A percentile compares a stretch with the other conserved stretches of the same genome.
phyloP scores from a whole-genome alignment of 164 flowering plant genomes.

The Platanus orientalis region DNA sequence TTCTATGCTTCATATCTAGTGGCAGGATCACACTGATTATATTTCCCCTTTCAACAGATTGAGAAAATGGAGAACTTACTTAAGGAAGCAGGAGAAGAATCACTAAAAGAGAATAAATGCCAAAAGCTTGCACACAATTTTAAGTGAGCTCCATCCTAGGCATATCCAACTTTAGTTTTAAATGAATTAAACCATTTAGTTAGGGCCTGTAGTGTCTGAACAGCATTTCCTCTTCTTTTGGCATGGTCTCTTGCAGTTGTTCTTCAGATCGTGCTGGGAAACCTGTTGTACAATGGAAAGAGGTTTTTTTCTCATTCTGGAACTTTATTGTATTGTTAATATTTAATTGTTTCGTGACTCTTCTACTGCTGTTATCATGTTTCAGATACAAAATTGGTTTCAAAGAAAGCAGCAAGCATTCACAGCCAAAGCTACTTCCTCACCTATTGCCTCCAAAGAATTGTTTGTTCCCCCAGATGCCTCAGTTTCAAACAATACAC shows the following conservation, averaged over 20 bases:
- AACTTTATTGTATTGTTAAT: not conserved
- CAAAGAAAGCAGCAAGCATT: conserved; percentile 25
- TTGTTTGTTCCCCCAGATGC: conserved; percentile 19
- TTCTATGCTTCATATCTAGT: not conserved
- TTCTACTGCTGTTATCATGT: conserved; percentile 3
- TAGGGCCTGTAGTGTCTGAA: conserved; percentile 1
- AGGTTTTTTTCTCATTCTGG: conserved; percentile 32
- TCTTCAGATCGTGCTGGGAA: conserved; percentile 63
- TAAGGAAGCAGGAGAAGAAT: conserved; percentile 25
- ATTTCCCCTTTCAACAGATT: conserved; percentile 24
- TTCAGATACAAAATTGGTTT: conserved; percentile 62
- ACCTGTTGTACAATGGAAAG: conserved; percentile 52
- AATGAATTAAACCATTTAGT: not conserved
- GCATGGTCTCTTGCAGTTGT: conserved; percentile 31
- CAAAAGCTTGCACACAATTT: conserved; percentile 47
- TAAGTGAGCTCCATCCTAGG: conserved; percentile 34
- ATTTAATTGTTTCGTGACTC: not conserved
- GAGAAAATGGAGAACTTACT: conserved; percentile 54
- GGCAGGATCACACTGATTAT: not conserved
- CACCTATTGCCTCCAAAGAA: conserved; percentile 19
- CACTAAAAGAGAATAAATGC: conserved; percentile 29
- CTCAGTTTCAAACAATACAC: conserved; percentile 17
- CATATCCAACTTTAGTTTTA: not conserved
- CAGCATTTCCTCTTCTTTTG: conserved; percentile 6
- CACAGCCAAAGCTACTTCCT: conserved; percentile 18